phyloP scores from a whole-genome alignment of 176 grass and related monocot species.

The Aegilops umbellulata region DNA sequence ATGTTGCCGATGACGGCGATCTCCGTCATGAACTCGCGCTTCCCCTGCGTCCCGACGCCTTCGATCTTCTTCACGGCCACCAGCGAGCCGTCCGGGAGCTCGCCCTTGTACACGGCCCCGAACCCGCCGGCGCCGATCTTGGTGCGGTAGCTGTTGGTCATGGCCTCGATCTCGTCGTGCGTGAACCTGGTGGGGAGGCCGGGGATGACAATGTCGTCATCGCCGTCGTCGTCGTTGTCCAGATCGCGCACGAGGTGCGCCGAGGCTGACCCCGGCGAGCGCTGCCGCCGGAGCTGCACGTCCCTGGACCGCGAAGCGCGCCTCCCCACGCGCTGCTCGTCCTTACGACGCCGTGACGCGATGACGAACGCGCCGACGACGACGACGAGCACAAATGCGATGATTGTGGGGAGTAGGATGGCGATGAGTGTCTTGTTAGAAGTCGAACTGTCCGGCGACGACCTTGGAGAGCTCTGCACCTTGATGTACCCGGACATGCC shows the following conservation, averaged over 20 bases:
- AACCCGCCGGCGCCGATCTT: conserved; percentile 79
- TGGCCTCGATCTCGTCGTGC: conserved; percentile 52
- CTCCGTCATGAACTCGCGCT: conserved; percentile 86
- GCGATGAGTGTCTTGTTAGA: conserved; percentile 43
- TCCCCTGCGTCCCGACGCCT: conserved; percentile 60
- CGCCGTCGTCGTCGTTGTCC: conserved; percentile 28
- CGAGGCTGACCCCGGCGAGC: conserved; percentile 48
- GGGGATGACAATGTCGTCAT: conserved; percentile 53
- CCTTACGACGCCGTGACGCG: conserved; percentile 39
- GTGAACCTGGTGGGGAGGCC: conserved; percentile 72
- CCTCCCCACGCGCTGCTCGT: background rate
- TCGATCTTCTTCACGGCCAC: conserved; percentile 86
- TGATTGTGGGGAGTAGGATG: conserved; percentile 52
- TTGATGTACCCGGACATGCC: conserved; percentile 48
- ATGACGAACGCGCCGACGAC: conserved; percentile 26
- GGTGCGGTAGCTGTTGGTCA: conserved; percentile 56
- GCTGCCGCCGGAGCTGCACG: conserved; percentile 18
- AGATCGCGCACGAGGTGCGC: conserved; percentile 38
- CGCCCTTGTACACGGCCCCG: conserved; percentile 75
- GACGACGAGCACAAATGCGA: conserved; percentile 49
- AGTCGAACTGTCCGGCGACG: conserved; percentile 22
- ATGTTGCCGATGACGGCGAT: conserved; percentile 92
- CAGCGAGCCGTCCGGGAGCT: conserved; percentile 41
- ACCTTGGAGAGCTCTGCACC: conserved; percentile 16
- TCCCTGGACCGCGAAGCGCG: conserved; percentile 14